Percentiles rank a stretch among this genome's conserved stretches.
These are phyloP conservation scores for Neospermospora avenae DNA, from an alignment of 2,329 filamentous ascomycete species.

Conservation along the genomic window DNA sequence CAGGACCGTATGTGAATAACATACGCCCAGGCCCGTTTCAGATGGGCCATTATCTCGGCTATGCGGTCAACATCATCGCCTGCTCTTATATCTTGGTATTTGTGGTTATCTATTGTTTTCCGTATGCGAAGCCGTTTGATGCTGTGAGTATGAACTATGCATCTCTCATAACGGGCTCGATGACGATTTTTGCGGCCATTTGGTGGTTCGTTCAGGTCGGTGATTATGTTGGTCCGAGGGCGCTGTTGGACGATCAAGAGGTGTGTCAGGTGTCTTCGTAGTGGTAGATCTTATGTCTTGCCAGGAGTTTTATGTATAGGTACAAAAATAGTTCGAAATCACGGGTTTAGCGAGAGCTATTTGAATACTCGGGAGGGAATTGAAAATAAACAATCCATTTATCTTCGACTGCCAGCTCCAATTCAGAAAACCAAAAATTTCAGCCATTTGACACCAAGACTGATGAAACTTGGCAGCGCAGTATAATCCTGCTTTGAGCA, in stretches of 20 bases:
- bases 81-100: conserved; percentile 58
- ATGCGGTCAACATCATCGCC: conserved; percentile 48
- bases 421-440: too few relatives aligned
- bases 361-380: neutral
- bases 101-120: conserved; percentile 63
- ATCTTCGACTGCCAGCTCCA: neutral
- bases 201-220: conserved; percentile 41
- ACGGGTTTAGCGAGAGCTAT: neutral
- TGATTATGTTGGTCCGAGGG: conserved; percentile 29
- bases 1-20: conserved; percentile 28
- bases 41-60: conserved; percentile 48
- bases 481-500: too few relatives aligned
- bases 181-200: conserved; percentile 39
- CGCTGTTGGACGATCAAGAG: conserved; percentile 9
- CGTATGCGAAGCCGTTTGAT: conserved; percentile 44
- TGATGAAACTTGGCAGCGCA: too few relatives aligned
- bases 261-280: neutral
- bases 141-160: conserved; percentile 52
- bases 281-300: neutral
- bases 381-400: neutral
- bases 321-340: neutral
- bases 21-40: conserved; percentile 57
- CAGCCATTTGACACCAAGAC: too few relatives aligned
- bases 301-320: too few relatives aligned
- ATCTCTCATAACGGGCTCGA: conserved; percentile 43